Conservation (phyloP, 1,284 basidiomycete species). For the Trametes sp. region DNA sequence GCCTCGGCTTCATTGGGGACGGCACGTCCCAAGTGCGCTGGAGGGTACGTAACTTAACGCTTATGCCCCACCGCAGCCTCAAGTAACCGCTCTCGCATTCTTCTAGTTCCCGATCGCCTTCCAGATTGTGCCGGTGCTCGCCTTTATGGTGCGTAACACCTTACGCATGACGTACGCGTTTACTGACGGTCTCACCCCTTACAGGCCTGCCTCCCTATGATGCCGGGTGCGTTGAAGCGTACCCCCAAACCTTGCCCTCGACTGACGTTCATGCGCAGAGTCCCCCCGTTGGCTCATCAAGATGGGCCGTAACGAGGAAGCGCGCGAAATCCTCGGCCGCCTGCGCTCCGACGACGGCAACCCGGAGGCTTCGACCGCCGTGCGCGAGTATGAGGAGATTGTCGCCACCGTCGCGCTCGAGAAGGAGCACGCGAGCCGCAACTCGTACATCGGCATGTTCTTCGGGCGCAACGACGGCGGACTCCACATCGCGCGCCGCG, state of each 20-base stretch:
- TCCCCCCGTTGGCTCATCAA: conserved; percentile 65
- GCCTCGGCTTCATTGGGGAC: conserved; percentile 55
- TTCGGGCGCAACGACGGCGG: conserved; percentile 53
- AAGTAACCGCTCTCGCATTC: conserved; percentile 30
- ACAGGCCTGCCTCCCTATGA: conserved; percentile 35
- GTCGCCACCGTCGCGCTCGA: conserved; percentile 51
- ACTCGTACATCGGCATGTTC: conserved; percentile 57
- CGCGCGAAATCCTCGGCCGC: conserved; percentile 50
- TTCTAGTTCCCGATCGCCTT: conserved; percentile 56
- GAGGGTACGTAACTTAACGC: conserved; percentile 42
- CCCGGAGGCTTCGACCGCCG: conserved; percentile 37
- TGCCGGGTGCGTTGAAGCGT: conserved; percentile 38
- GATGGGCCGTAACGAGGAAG: conserved; percentile 55
- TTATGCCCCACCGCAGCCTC: background rate
- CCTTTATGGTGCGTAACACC: conserved; percentile 47
- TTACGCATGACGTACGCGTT: background rate
- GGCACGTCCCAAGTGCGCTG: conserved; percentile 51
- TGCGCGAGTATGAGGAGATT: conserved; percentile 50
- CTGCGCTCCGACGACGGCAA: conserved; percentile 42
- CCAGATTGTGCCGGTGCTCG: conserved; percentile 54
- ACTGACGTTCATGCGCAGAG: conserved; percentile 42
- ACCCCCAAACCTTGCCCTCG: conserved; percentile 15
- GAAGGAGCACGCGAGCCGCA: conserved; percentile 50
- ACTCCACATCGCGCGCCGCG: conserved; percentile 54
- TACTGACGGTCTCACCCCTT: conserved; percentile 7